These are phyloP conservation scores for Dothidotthia symphoricarpi DNA, from an alignment of 2,329 filamentous ascomycete species.

Conservation along the genomic window DNA sequence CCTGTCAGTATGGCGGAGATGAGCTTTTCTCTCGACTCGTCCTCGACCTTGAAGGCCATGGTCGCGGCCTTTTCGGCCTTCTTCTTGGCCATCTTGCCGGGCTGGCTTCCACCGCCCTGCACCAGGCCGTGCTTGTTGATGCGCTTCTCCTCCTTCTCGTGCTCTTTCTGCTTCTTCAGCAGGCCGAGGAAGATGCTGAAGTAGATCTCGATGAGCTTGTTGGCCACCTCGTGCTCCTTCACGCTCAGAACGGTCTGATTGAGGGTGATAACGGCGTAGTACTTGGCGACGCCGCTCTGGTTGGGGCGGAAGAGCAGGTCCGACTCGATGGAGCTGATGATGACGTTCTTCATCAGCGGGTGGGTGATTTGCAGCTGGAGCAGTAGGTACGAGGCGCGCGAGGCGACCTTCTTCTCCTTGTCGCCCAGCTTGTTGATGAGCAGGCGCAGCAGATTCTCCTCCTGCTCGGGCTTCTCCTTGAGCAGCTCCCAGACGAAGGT, in stretches of 20 bases:
- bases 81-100: conserved; percentile 54
- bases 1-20: conserved; percentile 89
- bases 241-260: conserved; percentile 92
- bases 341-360: conserved; percentile 87
- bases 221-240: conserved; percentile 78
- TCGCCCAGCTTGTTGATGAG: conserved; percentile 97
- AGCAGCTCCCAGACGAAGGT: conserved; percentile 90
- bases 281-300: conserved; percentile 84
- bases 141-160: conserved; percentile 41
- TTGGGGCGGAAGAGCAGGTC: conserved; percentile 85
- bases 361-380: conserved; percentile 86
- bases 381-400: conserved; percentile 87
- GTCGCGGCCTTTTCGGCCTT: conserved; percentile 46
- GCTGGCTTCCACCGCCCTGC: conserved; percentile 56
- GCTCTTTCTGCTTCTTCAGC: conserved; percentile 61
- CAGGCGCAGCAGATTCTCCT: conserved; percentile 85
- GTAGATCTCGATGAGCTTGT: conserved; percentile 82
- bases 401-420: conserved; percentile 91
- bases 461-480: conserved; percentile 95
- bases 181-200: conserved; percentile 84
- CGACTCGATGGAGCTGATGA: conserved; percentile 80
- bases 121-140: conserved; percentile 51
- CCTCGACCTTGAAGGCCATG: conserved; percentile 44
- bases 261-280: conserved; percentile 93
- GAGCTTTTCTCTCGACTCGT: conserved; percentile 83